Percentiles rank a stretch among this genome's conserved stretches.
phyloP scores from a whole-genome alignment of 2,329 filamentous ascomycete species.

The Zasmidium cellare region DNA sequence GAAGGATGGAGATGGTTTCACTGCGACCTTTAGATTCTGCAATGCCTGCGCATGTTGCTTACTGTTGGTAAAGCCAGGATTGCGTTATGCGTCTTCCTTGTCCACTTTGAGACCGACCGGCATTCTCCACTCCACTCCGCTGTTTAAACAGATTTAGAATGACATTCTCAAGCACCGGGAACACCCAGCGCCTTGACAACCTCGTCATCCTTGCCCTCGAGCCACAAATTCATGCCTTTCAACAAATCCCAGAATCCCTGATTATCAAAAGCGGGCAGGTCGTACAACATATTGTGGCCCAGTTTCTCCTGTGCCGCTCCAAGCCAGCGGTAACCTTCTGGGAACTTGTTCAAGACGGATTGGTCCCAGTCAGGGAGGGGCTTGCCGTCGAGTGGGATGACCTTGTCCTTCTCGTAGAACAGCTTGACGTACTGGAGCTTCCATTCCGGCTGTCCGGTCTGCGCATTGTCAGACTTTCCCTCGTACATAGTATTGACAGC shows the following conservation, averaged over 20 bases:
- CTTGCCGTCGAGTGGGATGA: constrained; percentile 42
- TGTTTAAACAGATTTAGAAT: no score
- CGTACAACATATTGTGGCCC: neutral
- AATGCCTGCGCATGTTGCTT: no score
- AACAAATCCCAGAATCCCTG: neutral
- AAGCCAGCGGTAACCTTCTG: neutral
- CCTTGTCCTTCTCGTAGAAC: constrained; percentile 55
- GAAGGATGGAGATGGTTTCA: no score
- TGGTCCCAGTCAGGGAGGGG: neutral
- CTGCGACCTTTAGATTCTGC: no score
- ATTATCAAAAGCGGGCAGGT: neutral
- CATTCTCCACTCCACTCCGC: neutral
- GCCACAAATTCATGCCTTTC: neutral
- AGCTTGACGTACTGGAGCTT: constrained; percentile 42
- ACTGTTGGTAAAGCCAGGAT: no score
- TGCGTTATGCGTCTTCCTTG: no score
- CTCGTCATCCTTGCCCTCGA: neutral
- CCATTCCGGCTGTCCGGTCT: constrained; percentile 10
- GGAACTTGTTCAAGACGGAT: neutral
- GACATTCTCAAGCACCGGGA: neutral
- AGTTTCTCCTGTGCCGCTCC: neutral
- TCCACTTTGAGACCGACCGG: no score
- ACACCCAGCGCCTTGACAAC: neutral
- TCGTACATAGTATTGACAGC: constrained; percentile 27
- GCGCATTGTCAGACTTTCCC: neutral